A percentile compares a stretch with the other conserved stretches of the same genome.
phyloP scores from a whole-genome alignment of 202 grass and related monocot genomes.

The Schoenoplectus triqueter region DNA sequence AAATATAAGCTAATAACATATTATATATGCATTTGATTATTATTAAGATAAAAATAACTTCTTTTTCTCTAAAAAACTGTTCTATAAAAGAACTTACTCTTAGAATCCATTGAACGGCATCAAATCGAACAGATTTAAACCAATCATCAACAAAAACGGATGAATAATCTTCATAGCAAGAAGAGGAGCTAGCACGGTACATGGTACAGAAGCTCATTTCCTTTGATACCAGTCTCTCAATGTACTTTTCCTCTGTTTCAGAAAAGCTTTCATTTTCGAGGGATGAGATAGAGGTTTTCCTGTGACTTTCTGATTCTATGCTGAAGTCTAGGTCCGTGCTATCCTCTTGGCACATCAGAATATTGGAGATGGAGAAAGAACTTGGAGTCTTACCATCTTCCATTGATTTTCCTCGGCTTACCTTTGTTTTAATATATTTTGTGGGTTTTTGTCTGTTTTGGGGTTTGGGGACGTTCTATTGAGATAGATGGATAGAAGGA shows the following conservation, averaged over 20 bases:
- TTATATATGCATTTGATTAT: background rate
- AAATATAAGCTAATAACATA: background rate
- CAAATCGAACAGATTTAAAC: constrained; percentile 58
- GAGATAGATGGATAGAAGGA: constrained; percentile 35
- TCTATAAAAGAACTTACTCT: constrained; percentile 50
- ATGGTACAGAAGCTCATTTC: constrained; percentile 60
- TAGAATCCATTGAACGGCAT: constrained; percentile 76
- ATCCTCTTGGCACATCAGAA: constrained; percentile 64
- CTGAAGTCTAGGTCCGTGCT: constrained; percentile 57
- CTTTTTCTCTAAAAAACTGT: background rate
- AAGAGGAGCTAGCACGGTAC: constrained; percentile 15
- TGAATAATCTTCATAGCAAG: constrained; percentile 35
- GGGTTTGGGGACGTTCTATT: background rate
- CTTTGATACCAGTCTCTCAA: constrained; percentile 74
- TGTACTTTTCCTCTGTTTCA: constrained; percentile 58
- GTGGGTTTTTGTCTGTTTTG: background rate
- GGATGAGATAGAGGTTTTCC: constrained; percentile 32
- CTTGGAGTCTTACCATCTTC: constrained; percentile 50
- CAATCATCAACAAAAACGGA: constrained; percentile 53
- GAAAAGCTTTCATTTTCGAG: constrained; percentile 35
- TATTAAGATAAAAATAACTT: background rate
- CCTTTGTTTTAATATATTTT: background rate
- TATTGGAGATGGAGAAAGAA: constrained; percentile 55
- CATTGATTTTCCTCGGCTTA: constrained; percentile 9
- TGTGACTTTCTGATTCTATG: constrained; percentile 43